These are phyloP conservation scores for Calonectria naviculata DNA, from an alignment of 2,329 filamentous ascomycete species.

Conservation along the genomic window DNA sequence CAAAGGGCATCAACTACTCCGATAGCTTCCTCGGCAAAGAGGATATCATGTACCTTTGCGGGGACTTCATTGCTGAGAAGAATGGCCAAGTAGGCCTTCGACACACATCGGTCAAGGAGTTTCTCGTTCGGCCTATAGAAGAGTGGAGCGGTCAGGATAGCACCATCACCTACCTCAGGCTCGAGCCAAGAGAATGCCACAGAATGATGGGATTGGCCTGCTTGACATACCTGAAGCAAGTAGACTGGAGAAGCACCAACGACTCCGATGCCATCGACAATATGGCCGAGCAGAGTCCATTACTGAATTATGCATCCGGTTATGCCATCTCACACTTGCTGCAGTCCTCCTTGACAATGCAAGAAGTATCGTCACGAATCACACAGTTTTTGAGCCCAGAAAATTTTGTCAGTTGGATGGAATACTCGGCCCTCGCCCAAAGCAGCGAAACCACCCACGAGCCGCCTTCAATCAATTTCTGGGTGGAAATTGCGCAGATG, in stretches of 20 bases:
- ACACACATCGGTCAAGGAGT: constrained; percentile 6
- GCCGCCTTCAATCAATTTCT: background rate
- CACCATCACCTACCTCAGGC: background rate
- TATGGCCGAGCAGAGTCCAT: background rate
- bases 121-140: background rate
- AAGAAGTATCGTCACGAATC: background rate
- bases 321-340: background rate
- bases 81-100: background rate
- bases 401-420: background rate
- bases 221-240: background rate
- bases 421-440: background rate
- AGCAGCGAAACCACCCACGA: background rate
- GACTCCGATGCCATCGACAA: background rate
- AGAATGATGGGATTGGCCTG: constrained; percentile 7
- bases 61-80: background rate
- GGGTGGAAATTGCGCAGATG: background rate
- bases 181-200: background rate
- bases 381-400: background rate
- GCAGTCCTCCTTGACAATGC: background rate
- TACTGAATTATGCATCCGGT: background rate
- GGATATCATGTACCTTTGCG: background rate
- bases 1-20: background rate
- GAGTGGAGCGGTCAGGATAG: background rate
- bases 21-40: background rate
- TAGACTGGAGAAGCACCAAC: background rate